Conservation (phyloP, 768 basidiomycete genomes). For the Crassisporium funariophilum region DNA sequence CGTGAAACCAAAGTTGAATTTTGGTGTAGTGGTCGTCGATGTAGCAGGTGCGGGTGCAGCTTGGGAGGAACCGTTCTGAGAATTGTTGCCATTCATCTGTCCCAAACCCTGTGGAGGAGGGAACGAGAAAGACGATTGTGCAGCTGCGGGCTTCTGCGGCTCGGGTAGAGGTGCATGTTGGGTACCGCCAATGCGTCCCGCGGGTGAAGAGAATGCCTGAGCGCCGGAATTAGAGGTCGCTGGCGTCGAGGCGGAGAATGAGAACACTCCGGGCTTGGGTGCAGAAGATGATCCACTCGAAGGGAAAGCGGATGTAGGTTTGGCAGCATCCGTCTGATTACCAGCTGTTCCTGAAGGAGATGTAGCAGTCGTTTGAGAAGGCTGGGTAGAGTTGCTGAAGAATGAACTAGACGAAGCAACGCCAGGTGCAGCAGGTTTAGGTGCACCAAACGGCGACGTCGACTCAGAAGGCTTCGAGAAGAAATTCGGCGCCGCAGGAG, state of each 20-base stretch:
- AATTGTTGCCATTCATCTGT: too few species aligned
- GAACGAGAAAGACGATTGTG: background rate
- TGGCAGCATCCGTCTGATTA: background rate
- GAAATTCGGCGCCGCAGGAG: constrained; percentile 7
- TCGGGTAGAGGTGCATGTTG: background rate
- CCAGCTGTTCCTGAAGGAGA: constrained; percentile 1
- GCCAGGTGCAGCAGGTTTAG: constrained; percentile 6
- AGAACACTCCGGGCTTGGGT: background rate
- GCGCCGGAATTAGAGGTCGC: background rate
- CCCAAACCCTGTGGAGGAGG: background rate
- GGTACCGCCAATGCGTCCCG: too few species aligned
- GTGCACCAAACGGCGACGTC: constrained; percentile 8
- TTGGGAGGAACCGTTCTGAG: background rate
- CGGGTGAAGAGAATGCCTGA: constrained; percentile 1
- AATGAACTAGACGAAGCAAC: constrained; percentile 1
- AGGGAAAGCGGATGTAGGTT: too few species aligned
- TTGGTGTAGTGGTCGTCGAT: constrained; percentile 16
- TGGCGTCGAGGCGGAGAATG: background rate
- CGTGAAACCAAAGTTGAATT: constrained; percentile 16
- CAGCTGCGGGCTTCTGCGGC: background rate
- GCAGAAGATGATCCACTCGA: background rate
- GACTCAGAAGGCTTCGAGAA: constrained; percentile 18
- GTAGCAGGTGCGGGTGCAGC: constrained; percentile 10
- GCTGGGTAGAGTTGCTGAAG: too few species aligned
- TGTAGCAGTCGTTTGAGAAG: too few species aligned